Percentiles rank a stretch among this genome's conserved stretches.
Conservation (phyloP, 768 basidiomycete species). For the Amyloporia xantha region DNA sequence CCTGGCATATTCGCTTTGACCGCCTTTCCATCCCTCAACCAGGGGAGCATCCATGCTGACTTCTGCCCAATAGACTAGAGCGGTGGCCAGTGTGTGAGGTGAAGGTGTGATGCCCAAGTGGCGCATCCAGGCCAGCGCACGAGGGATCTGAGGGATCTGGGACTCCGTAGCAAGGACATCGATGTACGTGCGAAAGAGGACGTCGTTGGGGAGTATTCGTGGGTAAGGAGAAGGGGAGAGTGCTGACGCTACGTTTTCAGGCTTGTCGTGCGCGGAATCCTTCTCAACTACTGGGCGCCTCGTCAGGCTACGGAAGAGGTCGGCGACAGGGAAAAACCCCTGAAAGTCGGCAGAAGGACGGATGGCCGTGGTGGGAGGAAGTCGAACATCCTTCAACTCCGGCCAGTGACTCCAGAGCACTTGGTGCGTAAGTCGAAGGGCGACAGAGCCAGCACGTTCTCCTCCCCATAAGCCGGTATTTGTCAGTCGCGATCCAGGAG, state of each 20-base stretch:
- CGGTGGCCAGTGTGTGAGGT: constrained; percentile 48
- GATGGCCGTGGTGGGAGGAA: constrained; percentile 32
- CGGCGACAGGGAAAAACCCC: constrained; percentile 22
- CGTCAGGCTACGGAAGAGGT: constrained; percentile 17
- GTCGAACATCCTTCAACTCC: constrained; percentile 23
- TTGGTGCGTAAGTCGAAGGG: constrained; percentile 15
- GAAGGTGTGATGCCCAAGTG: constrained; percentile 46
- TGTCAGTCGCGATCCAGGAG: constrained; percentile 11
- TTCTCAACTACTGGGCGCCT: constrained; percentile 2
- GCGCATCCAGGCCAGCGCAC: constrained; percentile 70
- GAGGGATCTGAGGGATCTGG: constrained; percentile 54
- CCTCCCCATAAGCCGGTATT: constrained; percentile 24
- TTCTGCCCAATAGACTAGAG: constrained; percentile 68
- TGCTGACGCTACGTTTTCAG: not conserved
- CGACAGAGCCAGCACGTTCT: constrained; percentile 21
- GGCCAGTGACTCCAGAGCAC: constrained; percentile 49
- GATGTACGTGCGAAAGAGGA: constrained; percentile 53
- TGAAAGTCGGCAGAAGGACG: constrained; percentile 18
- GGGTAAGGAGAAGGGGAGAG: constrained; percentile 10
- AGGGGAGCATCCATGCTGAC: constrained; percentile 55
- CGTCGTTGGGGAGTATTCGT: constrained; percentile 42
- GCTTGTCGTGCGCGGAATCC: constrained; percentile 13
- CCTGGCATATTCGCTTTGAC: constrained; percentile 30
- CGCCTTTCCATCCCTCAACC: constrained; percentile 36
- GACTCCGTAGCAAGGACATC: constrained; percentile 47